Evolutionary conservation across 2,329 filamentous ascomycete species (phyloP).

Genomic region (Phyllosticta citrichinensis): DNA sequence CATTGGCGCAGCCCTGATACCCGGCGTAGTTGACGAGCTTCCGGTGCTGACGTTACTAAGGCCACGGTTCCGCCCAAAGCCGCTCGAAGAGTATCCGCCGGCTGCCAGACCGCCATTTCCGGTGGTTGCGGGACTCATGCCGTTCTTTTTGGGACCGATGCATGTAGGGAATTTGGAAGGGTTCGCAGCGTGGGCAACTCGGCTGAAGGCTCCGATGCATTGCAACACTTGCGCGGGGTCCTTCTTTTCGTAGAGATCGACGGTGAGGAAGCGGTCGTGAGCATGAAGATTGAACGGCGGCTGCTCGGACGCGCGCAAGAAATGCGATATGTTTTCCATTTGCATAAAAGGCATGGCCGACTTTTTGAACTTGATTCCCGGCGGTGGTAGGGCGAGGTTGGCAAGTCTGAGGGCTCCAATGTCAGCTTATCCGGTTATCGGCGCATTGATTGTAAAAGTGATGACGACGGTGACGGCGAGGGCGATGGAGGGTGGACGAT

Average conservation of each 20-base stretch:
- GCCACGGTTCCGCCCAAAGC: constrained; percentile 25
- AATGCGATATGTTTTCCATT: constrained; percentile 99
- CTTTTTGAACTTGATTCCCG: constrained; percentile 79
- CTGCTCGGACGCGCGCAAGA: constrained; percentile 76
- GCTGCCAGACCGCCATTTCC: constrained; percentile 20
- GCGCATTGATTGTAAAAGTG: neutral
- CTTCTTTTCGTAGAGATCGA: constrained; percentile 91
- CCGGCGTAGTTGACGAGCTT: constrained; percentile 26
- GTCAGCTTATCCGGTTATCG: neutral
- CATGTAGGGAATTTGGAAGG: constrained; percentile 62
- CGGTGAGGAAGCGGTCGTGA: constrained; percentile 93
- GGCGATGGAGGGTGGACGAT: constrained; percentile 15
- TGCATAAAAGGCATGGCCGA: constrained; percentile 97
- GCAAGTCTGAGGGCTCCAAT: constrained; percentile 51
- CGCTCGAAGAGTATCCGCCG: constrained; percentile 14
- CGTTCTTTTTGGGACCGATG: constrained; percentile 63
- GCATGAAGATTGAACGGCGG: constrained; percentile 79
- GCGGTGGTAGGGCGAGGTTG: constrained; percentile 67
- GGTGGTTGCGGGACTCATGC: constrained; percentile 27
- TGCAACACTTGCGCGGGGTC: constrained; percentile 94
- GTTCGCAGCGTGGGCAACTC: constrained; percentile 65
- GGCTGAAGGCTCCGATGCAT: constrained; percentile 83
- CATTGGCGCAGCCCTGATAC: constrained; percentile 17
- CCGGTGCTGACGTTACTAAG: constrained; percentile 19
- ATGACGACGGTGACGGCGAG: neutral